Evolutionary conservation across 768 basidiomycete species (phyloP).

Genomic region (Russula sp.): DNA sequence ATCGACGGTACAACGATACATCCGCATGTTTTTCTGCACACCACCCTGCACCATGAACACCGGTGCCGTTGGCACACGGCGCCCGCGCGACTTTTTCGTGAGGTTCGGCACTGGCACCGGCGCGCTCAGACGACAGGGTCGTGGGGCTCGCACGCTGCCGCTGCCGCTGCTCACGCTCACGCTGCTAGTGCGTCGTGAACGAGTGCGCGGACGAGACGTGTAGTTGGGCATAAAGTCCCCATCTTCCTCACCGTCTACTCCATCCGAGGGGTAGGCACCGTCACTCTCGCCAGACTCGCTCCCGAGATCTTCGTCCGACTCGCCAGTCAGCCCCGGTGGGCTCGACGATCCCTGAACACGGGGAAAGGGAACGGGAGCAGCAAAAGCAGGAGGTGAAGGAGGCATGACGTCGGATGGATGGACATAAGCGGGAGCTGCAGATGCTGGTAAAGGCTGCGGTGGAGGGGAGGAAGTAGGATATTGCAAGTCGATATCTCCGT

Average conservation of each 20-base stretch:
- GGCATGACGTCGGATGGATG: constrained; percentile 20
- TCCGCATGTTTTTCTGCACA: constrained; percentile 30
- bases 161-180: constrained; percentile 20
- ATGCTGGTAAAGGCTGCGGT: neutral
- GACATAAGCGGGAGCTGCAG: constrained; percentile 3
- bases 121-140: constrained; percentile 36
- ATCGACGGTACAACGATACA: constrained; percentile 68
- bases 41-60: constrained; percentile 27
- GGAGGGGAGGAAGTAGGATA: constrained; percentile 4
- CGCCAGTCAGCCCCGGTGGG: constrained; percentile 20
- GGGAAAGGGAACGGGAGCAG: constrained; percentile 10
- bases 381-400: constrained; percentile 10
- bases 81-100: constrained; percentile 75
- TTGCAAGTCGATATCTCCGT: constrained; percentile 4
- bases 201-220: constrained; percentile 5
- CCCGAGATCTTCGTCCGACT: constrained; percentile 19
- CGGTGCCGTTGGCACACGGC: constrained; percentile 58
- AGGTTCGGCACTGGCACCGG: constrained; percentile 71
- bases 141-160: constrained; percentile 26
- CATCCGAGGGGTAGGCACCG: constrained; percentile 14
- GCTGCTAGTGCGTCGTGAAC: constrained; percentile 21
- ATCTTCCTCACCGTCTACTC: constrained; percentile 15
- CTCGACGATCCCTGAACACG: constrained; percentile 18
- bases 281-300: constrained; percentile 24
- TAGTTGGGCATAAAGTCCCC: constrained; percentile 16